Conservation (phyloP, 2,329 filamentous ascomycete species). For the Penicillium palitans region DNA sequence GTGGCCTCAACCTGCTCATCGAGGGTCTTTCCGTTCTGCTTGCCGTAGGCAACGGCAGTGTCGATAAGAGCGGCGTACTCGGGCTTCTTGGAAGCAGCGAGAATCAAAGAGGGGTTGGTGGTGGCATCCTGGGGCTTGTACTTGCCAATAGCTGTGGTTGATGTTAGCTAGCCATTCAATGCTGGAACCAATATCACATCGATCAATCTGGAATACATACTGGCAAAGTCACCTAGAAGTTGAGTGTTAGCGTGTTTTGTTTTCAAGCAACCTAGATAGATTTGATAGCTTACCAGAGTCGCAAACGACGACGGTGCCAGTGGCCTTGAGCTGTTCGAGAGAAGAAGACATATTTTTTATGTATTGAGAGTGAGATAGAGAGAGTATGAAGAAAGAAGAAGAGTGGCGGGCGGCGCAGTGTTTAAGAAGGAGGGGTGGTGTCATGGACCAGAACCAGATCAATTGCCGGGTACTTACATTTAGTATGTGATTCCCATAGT, state of each 20-base stretch:
- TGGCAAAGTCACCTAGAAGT: conserved; percentile 69
- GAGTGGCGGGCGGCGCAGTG: conserved; percentile 22
- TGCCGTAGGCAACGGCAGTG: conserved; percentile 79
- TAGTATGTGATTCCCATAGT: conserved; percentile 13
- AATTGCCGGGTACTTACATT: conserved; percentile 16
- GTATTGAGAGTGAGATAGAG: neutral
- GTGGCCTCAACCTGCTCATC: conserved; percentile 86
- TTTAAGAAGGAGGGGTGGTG: conserved; percentile 25
- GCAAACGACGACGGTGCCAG: conserved; percentile 95
- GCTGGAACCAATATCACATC: conserved; percentile 4
- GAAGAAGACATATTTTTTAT: conserved; percentile 69
- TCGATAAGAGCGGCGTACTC: conserved; percentile 95
- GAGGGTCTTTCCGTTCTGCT: conserved; percentile 65
- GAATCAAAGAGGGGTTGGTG: conserved; percentile 98
- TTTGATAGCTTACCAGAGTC: conserved; percentile 74
- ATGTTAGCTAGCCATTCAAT: conserved; percentile 15
- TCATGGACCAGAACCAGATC: conserved; percentile 16
- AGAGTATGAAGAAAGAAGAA: conserved; percentile 23
- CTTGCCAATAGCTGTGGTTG: conserved; percentile 80
- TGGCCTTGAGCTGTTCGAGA: conserved; percentile 94
- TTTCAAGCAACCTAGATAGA: neutral
- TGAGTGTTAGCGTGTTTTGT: conserved; percentile 30
- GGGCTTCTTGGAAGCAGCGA: conserved; percentile 96
- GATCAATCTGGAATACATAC: conserved; percentile 53
- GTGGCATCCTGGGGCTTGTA: conserved; percentile 99